A percentile compares a stretch with the other conserved stretches of the same genome.
Evolutionary conservation across 2,329 filamentous ascomycete genomes (phyloP).

Genomic region (Trichoderma oligosporum): DNA sequence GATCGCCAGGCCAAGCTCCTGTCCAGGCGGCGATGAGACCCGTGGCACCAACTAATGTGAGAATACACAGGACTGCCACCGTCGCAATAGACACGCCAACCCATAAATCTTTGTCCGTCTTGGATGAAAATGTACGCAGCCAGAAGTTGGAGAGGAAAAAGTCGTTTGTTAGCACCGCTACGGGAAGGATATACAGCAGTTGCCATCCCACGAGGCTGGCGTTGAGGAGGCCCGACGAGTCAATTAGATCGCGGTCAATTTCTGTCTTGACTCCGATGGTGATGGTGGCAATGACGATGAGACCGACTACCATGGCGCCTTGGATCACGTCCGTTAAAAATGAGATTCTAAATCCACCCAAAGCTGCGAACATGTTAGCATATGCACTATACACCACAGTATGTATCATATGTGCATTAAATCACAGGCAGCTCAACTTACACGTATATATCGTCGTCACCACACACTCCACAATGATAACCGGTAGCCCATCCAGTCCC

Average conservation of each 20-base stretch:
- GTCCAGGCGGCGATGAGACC: slow-evolving; percentile 78
- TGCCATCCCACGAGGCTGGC: slow-evolving; percentile 75
- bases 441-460: slow-evolving; percentile 83
- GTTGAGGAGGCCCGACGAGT: slow-evolving; percentile 64
- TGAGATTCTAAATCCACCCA: slow-evolving; percentile 79
- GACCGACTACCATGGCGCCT: slow-evolving; percentile 69
- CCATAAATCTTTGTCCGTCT: slow-evolving; percentile 37
- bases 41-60: slow-evolving; percentile 68
- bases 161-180: slow-evolving; percentile 78
- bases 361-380: slow-evolving; percentile 44
- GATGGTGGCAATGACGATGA: slow-evolving; percentile 73
- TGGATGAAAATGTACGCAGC: slow-evolving; percentile 18
- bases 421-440: slow-evolving; percentile 36
- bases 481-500: slow-evolving; percentile 68
- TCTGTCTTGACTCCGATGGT: slow-evolving; percentile 72
- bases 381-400: neutral
- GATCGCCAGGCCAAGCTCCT: slow-evolving; percentile 63
- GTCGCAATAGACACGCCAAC: slow-evolving; percentile 69
- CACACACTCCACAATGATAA: slow-evolving; percentile 72
- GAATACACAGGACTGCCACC: slow-evolving; percentile 61
- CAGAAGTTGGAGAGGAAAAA: slow-evolving; percentile 73
- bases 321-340: slow-evolving; percentile 82
- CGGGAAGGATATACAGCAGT: slow-evolving; percentile 76
- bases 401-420: neutral
- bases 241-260: slow-evolving; percentile 66